phyloP scores from a whole-genome alignment of 1,284 basidiomycete genomes.

The Somion occarium region DNA sequence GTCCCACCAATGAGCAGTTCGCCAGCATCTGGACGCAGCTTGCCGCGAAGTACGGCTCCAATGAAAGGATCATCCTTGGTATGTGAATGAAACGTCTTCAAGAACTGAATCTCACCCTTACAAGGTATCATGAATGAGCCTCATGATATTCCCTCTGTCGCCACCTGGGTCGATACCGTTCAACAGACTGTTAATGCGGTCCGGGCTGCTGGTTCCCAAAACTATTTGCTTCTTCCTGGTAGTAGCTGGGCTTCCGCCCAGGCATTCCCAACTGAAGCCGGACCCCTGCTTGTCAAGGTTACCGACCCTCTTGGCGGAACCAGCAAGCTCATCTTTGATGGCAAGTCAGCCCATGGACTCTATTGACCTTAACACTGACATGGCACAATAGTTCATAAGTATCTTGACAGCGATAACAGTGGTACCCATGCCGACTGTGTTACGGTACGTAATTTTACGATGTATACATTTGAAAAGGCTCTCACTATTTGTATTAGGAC shows the following conservation, averaged over 20 bases:
- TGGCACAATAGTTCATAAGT: slow-evolving; percentile 44
- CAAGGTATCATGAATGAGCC: slow-evolving; percentile 51
- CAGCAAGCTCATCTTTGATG: slow-evolving; percentile 52
- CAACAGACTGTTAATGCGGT: slow-evolving; percentile 47
- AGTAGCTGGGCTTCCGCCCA: slow-evolving; percentile 40
- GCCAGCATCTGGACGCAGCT: slow-evolving; percentile 50
- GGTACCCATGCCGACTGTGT: slow-evolving; percentile 47
- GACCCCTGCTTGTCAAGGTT: slow-evolving; percentile 44
- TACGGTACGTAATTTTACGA: slow-evolving; percentile 25
- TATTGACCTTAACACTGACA: slow-evolving; percentile 1
- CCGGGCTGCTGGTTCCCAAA: slow-evolving; percentile 41
- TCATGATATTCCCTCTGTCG: slow-evolving; percentile 38
- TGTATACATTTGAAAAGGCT: neutral
- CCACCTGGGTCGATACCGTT: slow-evolving; percentile 40
- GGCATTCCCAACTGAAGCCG: slow-evolving; percentile 46
- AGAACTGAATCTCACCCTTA: neutral
- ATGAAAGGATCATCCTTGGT: slow-evolving; percentile 46
- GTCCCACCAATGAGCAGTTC: slow-evolving; percentile 47
- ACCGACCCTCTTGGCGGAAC: slow-evolving; percentile 50
- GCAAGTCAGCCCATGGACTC: slow-evolving; percentile 18
- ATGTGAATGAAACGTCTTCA: slow-evolving; percentile 11
- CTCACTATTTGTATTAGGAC: slow-evolving; percentile 22
- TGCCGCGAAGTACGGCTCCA: slow-evolving; percentile 44
- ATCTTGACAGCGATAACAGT: slow-evolving; percentile 55
- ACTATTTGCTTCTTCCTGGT: slow-evolving; percentile 43